Evolutionary conservation across 73 alveolate genomes (phyloP).

Genomic region (Stentor roeselii): DNA sequence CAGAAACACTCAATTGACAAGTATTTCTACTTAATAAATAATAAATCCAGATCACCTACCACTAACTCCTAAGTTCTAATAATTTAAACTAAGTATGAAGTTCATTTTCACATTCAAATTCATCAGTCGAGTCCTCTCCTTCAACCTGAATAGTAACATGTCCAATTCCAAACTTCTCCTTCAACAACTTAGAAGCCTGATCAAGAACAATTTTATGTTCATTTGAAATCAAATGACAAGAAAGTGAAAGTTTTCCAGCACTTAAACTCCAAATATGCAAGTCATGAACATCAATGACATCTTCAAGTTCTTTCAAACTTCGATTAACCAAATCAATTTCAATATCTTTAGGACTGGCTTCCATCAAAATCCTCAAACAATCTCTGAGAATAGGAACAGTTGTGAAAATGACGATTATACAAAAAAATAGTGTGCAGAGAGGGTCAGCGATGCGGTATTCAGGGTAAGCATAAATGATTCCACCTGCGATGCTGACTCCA

Average conservation of each 20-base stretch:
- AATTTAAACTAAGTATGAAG: too few species aligned
- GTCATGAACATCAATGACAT: slow-evolving; percentile 71
- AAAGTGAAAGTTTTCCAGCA: slow-evolving; percentile 66
- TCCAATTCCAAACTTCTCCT: slow-evolving; percentile 53
- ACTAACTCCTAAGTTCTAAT: too few species aligned
- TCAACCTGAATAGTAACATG: slow-evolving; percentile 65
- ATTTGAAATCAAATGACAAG: slow-evolving; percentile 61
- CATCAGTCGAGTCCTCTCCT: too few species aligned
- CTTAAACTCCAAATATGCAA: slow-evolving; percentile 77
- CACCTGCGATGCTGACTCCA: slow-evolving; percentile 89
- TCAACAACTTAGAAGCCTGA: slow-evolving; percentile 44
- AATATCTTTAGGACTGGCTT: slow-evolving; percentile 74
- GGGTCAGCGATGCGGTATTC: slow-evolving; percentile 81
- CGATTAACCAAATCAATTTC: slow-evolving; percentile 52
- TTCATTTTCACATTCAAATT: too few species aligned
- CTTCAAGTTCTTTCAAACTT: slow-evolving; percentile 47
- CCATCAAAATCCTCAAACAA: slow-evolving; percentile 78
- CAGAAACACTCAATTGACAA: too few species aligned
- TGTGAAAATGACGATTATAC: slow-evolving; percentile 77
- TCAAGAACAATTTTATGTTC: slow-evolving; percentile 44
- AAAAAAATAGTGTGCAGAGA: slow-evolving; percentile 81
- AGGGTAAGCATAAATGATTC: slow-evolving; percentile 66
- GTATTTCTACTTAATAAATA: too few species aligned
- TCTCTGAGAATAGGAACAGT: slow-evolving; percentile 76
- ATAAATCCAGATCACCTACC: too few species aligned